Conservation (phyloP, 306 rosid species). For the Rosa chinensis region DNA sequence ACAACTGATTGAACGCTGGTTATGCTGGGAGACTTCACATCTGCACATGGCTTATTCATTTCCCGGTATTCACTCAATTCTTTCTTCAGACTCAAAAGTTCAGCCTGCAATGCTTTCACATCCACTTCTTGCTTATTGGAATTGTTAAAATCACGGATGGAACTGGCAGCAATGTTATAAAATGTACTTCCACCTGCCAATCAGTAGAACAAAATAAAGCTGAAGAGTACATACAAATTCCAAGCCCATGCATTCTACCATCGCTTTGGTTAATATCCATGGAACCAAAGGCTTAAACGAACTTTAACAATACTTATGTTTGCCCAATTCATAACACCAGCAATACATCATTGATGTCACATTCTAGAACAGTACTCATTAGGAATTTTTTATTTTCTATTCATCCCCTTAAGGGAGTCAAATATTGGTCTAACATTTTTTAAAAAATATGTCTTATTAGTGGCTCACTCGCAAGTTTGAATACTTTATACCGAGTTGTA, state of each 20-base stretch:
- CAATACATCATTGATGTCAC: not conserved
- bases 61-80: conserved; percentile 2
- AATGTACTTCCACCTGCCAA: not conserved
- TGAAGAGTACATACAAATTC: not conserved
- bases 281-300: not conserved
- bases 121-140: not conserved
- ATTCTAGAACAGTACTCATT: not conserved
- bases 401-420: too few species aligned
- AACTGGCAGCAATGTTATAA: not conserved
- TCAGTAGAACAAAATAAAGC: not conserved
- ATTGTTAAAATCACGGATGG: not conserved
- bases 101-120: conserved; percentile 5
- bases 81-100: not conserved
- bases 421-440: too few species aligned
- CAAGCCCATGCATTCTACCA: not conserved
- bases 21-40: not conserved
- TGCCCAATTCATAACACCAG: not conserved
- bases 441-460: too few species aligned
- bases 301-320: not conserved
- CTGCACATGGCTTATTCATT: not conserved
- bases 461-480: too few species aligned
- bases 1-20: not conserved
- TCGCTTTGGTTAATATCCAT: not conserved
- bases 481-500: too few species aligned
- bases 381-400: too few species aligned